Conservation (phyloP, 2,329 filamentous ascomycete genomes). For the Botrytis galanthina region DNA sequence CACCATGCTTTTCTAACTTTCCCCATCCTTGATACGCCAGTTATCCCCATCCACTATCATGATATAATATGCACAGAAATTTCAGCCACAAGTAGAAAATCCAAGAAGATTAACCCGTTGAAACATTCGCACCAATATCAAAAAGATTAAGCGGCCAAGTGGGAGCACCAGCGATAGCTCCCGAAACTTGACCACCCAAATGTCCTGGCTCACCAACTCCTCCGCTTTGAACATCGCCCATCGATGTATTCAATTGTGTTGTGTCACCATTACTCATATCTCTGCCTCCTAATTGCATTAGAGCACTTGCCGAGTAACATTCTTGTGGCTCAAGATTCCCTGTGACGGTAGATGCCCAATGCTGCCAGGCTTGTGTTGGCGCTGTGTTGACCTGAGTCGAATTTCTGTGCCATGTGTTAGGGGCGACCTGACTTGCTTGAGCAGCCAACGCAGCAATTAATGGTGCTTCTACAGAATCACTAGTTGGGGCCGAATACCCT, state of each 20-base stretch:
- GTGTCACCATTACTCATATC: conserved; percentile 25
- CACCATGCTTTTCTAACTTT: neutral
- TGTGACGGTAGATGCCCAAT: conserved; percentile 36
- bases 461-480: conserved; percentile 31
- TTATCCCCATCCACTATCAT: neutral
- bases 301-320: conserved; percentile 35
- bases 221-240: conserved; percentile 9
- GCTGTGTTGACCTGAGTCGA: conserved; percentile 25
- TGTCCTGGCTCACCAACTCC: neutral
- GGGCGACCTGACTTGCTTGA: conserved; percentile 39
- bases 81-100: neutral
- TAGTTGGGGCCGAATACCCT: conserved; percentile 5
- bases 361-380: conserved; percentile 36
- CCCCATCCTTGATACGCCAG: neutral
- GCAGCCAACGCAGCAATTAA: conserved; percentile 33
- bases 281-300: conserved; percentile 37
- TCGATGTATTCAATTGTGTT: conserved; percentile 12
- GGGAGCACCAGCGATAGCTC: neutral
- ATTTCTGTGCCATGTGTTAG: conserved; percentile 27
- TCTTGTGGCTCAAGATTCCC: conserved; percentile 37
- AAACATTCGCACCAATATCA: conserved; percentile 22
- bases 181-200: conserved; percentile 18
- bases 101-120: neutral
- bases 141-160: conserved; percentile 35
- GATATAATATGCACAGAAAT: conserved; percentile 4